Percentiles rank a stretch among this genome's conserved stretches.
Evolutionary conservation across 805 yeast genomes (phyloP).

Genomic region (Lipomyces sp.): DNA sequence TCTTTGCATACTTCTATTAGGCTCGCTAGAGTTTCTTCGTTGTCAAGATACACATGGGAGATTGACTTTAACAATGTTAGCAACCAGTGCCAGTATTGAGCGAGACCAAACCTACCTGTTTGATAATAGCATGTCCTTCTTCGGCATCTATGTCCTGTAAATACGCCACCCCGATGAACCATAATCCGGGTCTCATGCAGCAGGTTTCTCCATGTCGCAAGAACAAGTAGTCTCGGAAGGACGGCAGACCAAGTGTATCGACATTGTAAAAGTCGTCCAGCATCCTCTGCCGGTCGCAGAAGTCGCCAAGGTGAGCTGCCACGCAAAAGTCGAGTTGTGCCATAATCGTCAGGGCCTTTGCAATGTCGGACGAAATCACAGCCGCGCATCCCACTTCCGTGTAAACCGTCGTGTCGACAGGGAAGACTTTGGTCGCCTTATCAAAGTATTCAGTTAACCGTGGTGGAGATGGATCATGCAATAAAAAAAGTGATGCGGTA

Average conservation of each 20-base stretch:
- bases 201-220: conserved; percentile 33
- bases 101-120: conserved; percentile 15
- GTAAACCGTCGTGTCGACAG: conserved; percentile 31
- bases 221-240: conserved; percentile 32
- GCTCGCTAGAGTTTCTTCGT: conserved; percentile 8
- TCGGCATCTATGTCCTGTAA: conserved; percentile 26
- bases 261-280: conserved; percentile 32
- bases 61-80: conserved; percentile 10
- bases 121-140: conserved; percentile 27
- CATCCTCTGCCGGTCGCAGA: conserved; percentile 33
- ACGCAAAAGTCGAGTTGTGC: conserved; percentile 33
- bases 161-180: conserved; percentile 33
- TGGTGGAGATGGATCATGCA: conserved; percentile 34
- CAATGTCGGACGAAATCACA: conserved; percentile 32
- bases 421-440: conserved; percentile 25
- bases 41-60: conserved; percentile 16
- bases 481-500: conserved; percentile 33
- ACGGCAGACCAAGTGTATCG: conserved; percentile 22
- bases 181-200: conserved; percentile 25
- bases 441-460: conserved; percentile 34
- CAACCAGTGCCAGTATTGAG: background rate
- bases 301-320: conserved; percentile 35
- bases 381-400: conserved; percentile 36
- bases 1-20: conserved; percentile 24
- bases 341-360: conserved; percentile 23